Percentiles rank a stretch among this genome's conserved stretches.
Evolutionary conservation across 2,329 filamentous ascomycete species (phyloP).

Genomic region (Didymella exigua): DNA sequence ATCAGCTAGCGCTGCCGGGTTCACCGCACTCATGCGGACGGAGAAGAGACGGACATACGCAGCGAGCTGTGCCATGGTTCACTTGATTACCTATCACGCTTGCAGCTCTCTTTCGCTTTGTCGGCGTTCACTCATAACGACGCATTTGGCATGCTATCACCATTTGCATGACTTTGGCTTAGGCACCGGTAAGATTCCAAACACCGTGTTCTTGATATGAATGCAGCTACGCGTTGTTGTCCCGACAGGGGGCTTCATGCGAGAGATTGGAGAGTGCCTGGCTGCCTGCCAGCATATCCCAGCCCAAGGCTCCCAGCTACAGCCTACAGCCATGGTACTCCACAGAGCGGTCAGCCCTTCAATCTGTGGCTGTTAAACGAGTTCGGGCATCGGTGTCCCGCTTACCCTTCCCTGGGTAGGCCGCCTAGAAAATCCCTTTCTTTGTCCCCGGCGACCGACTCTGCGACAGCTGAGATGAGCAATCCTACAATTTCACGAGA

Average conservation of each 20-base stretch:
- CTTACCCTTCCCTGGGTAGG: slow-evolving; percentile 14
- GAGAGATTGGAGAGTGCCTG: slow-evolving; percentile 23
- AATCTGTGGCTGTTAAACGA: slow-evolving; percentile 33
- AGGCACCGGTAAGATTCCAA: slow-evolving; percentile 5
- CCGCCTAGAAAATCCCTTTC: slow-evolving; percentile 10
- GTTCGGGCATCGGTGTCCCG: slow-evolving; percentile 23
- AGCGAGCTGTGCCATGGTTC: slow-evolving; percentile 17
- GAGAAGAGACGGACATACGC: slow-evolving; percentile 19
- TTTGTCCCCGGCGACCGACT: slow-evolving; percentile 14
- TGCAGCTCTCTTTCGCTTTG: slow-evolving; percentile 17
- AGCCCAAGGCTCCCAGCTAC: slow-evolving; percentile 29
- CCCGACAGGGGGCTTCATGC: slow-evolving; percentile 1
- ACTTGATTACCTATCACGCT: slow-evolving; percentile 22
- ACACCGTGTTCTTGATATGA: not conserved
- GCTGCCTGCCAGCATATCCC: slow-evolving; percentile 30
- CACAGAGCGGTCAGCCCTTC: slow-evolving; percentile 35
- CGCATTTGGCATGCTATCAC: slow-evolving; percentile 22
- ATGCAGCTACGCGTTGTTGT: slow-evolving; percentile 1
- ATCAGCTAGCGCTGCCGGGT: slow-evolving; percentile 7
- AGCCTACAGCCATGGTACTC: slow-evolving; percentile 31
- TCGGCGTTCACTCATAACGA: slow-evolving; percentile 27
- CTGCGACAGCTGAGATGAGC: slow-evolving; percentile 16
- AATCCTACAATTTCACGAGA: slow-evolving; percentile 8
- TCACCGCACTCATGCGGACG: slow-evolving; percentile 13
- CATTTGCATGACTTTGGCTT: slow-evolving; percentile 11